phyloP scores from a whole-genome alignment of 2,329 filamentous ascomycete genomes.

The Arthrobotrys sinensis region DNA sequence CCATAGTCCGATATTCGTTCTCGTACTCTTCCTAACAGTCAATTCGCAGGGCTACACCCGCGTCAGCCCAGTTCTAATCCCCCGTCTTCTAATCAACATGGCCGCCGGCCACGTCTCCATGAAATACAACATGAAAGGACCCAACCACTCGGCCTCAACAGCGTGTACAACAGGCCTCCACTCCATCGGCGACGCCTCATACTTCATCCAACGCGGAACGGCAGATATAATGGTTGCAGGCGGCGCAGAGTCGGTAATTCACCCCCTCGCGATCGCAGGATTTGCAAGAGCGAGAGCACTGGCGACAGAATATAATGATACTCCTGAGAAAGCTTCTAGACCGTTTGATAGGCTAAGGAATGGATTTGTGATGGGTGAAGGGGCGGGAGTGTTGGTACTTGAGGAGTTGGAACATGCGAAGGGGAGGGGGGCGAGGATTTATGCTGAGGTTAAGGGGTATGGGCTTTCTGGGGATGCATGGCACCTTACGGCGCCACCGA shows the following conservation, averaged over 20 bases:
- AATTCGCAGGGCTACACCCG: slow-evolving; percentile 88
- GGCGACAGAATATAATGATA: slow-evolving; percentile 83
- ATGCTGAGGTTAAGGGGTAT: slow-evolving; percentile 91
- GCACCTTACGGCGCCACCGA: slow-evolving; percentile 91
- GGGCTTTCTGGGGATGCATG: slow-evolving; percentile 91
- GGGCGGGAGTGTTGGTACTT: slow-evolving; percentile 86
- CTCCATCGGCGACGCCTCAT: slow-evolving; percentile 92
- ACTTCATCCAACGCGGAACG: slow-evolving; percentile 91
- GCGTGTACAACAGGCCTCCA: slow-evolving; percentile 97
- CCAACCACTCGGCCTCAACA: slow-evolving; percentile 92
- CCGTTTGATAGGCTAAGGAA: slow-evolving; percentile 86
- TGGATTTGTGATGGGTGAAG: slow-evolving; percentile 94
- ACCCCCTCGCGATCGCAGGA: slow-evolving; percentile 91
- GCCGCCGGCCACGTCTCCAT: slow-evolving; percentile 96
- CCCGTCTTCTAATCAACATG: slow-evolving; percentile 92
- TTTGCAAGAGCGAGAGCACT: slow-evolving; percentile 91
- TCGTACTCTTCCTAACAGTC: background rate
- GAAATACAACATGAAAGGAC: slow-evolving; percentile 89
- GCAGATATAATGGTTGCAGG: slow-evolving; percentile 97
- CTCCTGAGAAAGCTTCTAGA: slow-evolving; percentile 80
- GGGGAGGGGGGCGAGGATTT: slow-evolving; percentile 81
- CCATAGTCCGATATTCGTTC: background rate
- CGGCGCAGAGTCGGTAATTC: slow-evolving; percentile 93
- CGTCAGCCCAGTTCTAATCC: slow-evolving; percentile 93
- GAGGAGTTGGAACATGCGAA: slow-evolving; percentile 93